Base-by-base conservation (phyloP, 179 eudicot genomes). In the Actinidia arguta region DNA sequence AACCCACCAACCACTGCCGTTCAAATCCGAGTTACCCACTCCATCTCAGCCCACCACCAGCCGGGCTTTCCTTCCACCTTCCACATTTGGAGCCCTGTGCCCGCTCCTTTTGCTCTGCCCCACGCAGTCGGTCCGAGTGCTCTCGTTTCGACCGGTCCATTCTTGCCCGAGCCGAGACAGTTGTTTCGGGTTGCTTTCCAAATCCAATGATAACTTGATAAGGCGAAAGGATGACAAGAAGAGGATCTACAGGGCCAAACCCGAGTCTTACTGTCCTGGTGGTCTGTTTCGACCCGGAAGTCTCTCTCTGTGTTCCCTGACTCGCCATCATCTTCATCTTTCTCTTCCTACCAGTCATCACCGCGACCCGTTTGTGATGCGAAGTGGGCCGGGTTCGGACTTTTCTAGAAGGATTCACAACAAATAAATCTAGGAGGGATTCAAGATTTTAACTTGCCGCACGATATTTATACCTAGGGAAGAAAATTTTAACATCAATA, bases 11-110 rank as follows among this genome's bases (percentile, higher is more conserved):
- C 71, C 85, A 27, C 74, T 56, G 25, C 73, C 82, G 50, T 54
- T 78, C 90, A 47, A 47, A 81, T 44, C 87, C 87, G 9, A 36
- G 78, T 75, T 85, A 85, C 11, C 88, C 90, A 0, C n/a, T 52
- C 11, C 87, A 84, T 66, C 92, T 89, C 52, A 67, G 72, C 46
- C 91, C 96, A 0, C 93, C 94, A 55, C 96, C 96, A 10, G 81
- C 88, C 1, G 83, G 87, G 8, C 74, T 78, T 78, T 36, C 47
- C 74, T 83, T 82, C 83, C 88, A 76, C 48, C 78, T 86, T 79
- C 85, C 85, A 39, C 42, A 48, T 9, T 55, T 78, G 13, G 85
- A 88, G 83, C 69, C 76, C 85, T 79, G 78, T 18, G 42, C 76
- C 78, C 74, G 63, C 6, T 86, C 92, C 8, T 79, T 82, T 61